phyloP scores from a whole-genome alignment of 495 filamentous ascomycete species.

The Neurospora sp. region DNA sequence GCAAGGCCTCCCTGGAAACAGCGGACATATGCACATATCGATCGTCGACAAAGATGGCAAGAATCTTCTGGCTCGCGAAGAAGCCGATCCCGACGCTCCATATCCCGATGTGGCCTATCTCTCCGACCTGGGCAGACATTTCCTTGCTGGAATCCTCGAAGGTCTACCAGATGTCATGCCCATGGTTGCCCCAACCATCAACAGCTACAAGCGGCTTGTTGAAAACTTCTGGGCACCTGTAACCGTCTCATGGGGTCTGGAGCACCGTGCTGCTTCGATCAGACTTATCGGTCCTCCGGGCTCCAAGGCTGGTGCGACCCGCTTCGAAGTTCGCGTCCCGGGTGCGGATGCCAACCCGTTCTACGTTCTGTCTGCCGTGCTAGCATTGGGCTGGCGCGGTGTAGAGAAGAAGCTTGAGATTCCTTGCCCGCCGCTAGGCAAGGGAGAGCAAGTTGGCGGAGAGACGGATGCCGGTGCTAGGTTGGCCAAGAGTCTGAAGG shows the following conservation, averaged over 20 bases:
- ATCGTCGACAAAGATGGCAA: conserved; percentile 57
- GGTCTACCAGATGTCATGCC: conserved; percentile 95
- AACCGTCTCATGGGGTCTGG: conserved; percentile 91
- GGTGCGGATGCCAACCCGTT: conserved; percentile 88
- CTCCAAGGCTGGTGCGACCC: conserved; percentile 67
- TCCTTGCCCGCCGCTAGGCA: conserved; percentile 68
- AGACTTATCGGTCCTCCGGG: conserved; percentile 83
- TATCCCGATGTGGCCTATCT: conserved; percentile 70
- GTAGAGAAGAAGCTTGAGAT: conserved; percentile 84
- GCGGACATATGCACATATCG: conserved; percentile 90
- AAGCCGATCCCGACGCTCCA: conserved; percentile 54
- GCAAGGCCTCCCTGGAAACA: conserved; percentile 82
- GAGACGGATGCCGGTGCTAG: conserved; percentile 54
- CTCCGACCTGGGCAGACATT: conserved; percentile 83
- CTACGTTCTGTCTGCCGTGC: conserved; percentile 75
- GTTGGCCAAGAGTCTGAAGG: conserved; percentile 70
- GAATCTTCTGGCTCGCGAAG: conserved; percentile 71
- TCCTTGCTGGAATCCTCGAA: conserved; percentile 81
- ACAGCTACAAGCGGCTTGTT: conserved; percentile 93
- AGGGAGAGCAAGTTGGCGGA: conserved; percentile 69
- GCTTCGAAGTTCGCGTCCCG: conserved; percentile 84
- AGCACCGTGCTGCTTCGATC: conserved; percentile 88
- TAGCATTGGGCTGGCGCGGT: conserved; percentile 80
- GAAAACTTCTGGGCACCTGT: conserved; percentile 99
- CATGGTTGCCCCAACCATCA: conserved; percentile 83